A percentile compares a stretch with the other conserved stretches of the same genome.
phyloP scores from a whole-genome alignment of 179 eudicot genomes.

The Camellia oleifera region DNA sequence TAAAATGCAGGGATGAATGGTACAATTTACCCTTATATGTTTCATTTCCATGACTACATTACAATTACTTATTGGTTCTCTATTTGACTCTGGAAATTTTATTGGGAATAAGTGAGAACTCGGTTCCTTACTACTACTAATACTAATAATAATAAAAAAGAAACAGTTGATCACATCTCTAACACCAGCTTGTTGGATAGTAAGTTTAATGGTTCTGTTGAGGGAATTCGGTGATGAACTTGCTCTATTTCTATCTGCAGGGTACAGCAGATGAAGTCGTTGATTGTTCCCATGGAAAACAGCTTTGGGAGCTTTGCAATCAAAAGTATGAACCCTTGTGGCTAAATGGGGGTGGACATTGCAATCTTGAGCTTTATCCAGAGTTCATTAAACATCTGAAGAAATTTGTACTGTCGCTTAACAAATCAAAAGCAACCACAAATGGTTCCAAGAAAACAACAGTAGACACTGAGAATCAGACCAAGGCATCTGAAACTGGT shows the following conservation, averaged over 20 bases:
- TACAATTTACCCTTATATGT: too few species aligned
- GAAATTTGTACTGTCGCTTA: slow-evolving; percentile 66
- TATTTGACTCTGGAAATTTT: too few species aligned
- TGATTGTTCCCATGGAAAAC: slow-evolving; percentile 93
- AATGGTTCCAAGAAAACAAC: slow-evolving; percentile 42
- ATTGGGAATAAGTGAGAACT: too few species aligned
- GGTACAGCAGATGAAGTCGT: slow-evolving; percentile 98
- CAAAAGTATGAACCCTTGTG: slow-evolving; percentile 86
- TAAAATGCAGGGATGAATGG: too few species aligned
- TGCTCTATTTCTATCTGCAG: slow-evolving; percentile 26
- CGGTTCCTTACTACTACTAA: too few species aligned
- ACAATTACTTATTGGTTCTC: background rate
- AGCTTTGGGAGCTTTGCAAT: slow-evolving; percentile 84
- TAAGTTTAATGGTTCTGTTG: background rate
- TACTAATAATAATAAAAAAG: too few species aligned
- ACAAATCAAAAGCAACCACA: slow-evolving; percentile 49
- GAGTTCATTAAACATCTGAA: slow-evolving; percentile 84
- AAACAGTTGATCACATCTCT: background rate
- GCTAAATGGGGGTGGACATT: slow-evolving; percentile 95
- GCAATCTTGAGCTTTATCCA: slow-evolving; percentile 90
- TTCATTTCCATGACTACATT: background rate
- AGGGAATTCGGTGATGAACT: background rate
- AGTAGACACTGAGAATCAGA: slow-evolving; percentile 38
- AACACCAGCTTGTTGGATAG: background rate
- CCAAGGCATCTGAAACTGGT: slow-evolving; percentile 38